These are phyloP conservation scores for Platismatia glauca DNA, from an alignment of 495 filamentous ascomycete species.

Conservation along the genomic window DNA sequence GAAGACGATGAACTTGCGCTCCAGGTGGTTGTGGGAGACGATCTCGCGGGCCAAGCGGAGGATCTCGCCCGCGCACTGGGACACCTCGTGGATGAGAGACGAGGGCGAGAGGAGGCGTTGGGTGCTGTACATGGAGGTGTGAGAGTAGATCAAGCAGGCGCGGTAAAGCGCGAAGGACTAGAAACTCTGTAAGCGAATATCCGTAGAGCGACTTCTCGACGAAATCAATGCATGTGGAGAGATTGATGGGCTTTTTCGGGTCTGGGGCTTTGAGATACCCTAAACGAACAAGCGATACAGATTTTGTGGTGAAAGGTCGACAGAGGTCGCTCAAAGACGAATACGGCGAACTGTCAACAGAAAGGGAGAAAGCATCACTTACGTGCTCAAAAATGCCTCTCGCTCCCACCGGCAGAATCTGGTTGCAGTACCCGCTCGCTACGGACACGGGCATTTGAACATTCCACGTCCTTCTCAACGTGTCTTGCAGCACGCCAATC, in stretches of 20 bases:
- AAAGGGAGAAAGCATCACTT: slow-evolving; percentile 16
- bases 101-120: slow-evolving; percentile 35
- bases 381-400: slow-evolving; percentile 42
- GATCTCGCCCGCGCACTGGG: slow-evolving; percentile 37
- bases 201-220: neutral
- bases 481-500: slow-evolving; percentile 31
- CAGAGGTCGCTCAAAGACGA: slow-evolving; percentile 13
- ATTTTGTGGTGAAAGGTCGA: neutral
- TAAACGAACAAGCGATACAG: neutral
- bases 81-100: slow-evolving; percentile 33
- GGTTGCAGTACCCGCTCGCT: slow-evolving; percentile 28
- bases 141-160: slow-evolving; percentile 42
- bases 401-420: slow-evolving; percentile 34
- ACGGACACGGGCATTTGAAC: slow-evolving; percentile 25
- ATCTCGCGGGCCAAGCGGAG: slow-evolving; percentile 36
- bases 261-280: too few species aligned
- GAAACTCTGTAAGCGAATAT: neutral
- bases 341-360: slow-evolving; percentile 8
- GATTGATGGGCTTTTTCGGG: neutral
- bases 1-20: slow-evolving; percentile 44
- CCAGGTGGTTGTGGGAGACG: slow-evolving; percentile 26
- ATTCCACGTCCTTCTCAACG: slow-evolving; percentile 37
- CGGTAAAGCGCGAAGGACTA: slow-evolving; percentile 42
- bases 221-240: neutral
- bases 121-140: slow-evolving; percentile 41